phyloP scores from a whole-genome alignment of 2,329 filamentous ascomycete species.

The Lachnellula arida region DNA sequence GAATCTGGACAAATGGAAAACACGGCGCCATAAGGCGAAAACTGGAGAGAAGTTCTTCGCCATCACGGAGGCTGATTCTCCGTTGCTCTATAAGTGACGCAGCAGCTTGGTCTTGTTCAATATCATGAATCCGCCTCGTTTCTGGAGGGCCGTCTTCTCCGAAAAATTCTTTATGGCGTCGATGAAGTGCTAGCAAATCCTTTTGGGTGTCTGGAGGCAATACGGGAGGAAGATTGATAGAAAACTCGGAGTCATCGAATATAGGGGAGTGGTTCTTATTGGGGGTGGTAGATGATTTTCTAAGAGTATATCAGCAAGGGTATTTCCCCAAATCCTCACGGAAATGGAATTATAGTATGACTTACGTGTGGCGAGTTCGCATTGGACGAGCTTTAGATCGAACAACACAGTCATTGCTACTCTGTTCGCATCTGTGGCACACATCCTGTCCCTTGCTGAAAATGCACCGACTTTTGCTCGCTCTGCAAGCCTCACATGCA shows the following conservation, averaged over 20 bases:
- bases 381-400: slow-evolving; percentile 27
- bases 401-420: slow-evolving; percentile 23
- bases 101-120: not conserved
- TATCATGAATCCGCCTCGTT: not conserved
- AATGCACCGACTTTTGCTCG: slow-evolving; percentile 28
- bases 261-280: slow-evolving; percentile 2
- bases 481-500: slow-evolving; percentile 30
- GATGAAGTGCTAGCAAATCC: slow-evolving; percentile 18
- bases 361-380: slow-evolving; percentile 20
- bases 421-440: slow-evolving; percentile 27
- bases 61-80: slow-evolving; percentile 20
- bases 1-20: slow-evolving; percentile 28
- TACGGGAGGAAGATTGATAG: slow-evolving; percentile 23
- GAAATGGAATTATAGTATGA: not conserved
- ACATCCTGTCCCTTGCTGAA: slow-evolving; percentile 16
- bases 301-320: slow-evolving; percentile 1
- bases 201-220: slow-evolving; percentile 16
- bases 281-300: slow-evolving; percentile 4
- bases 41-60: slow-evolving; percentile 18
- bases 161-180: slow-evolving; percentile 24
- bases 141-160: slow-evolving; percentile 10
- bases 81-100: slow-evolving; percentile 17
- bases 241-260: slow-evolving; percentile 16
- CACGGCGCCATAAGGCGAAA: slow-evolving; percentile 17
- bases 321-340: not conserved